These are phyloP conservation scores for Boletus vinaceobasis DNA, from an alignment of 768 basidiomycete species.

Conservation along the genomic window DNA sequence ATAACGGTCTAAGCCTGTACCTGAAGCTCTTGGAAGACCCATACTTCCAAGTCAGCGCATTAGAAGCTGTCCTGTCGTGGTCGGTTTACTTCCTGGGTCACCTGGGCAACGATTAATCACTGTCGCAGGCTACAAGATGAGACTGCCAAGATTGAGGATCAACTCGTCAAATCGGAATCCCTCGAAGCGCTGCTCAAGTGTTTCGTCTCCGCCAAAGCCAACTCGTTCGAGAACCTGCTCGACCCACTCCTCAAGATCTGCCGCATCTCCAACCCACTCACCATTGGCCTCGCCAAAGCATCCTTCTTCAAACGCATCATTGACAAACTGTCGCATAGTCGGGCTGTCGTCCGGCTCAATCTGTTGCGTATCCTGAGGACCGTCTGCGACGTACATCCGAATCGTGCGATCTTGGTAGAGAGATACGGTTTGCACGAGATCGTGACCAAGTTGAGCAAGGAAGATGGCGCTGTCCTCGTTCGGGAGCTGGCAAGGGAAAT, in stretches of 20 bases:
- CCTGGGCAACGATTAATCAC: background rate
- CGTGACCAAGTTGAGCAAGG: conserved; percentile 74
- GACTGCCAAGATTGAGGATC: conserved; percentile 88
- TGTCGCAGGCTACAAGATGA: conserved; percentile 88
- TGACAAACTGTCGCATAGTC: conserved; percentile 68
- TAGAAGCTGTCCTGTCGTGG: conserved; percentile 92
- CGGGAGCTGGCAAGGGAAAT: conserved; percentile 86
- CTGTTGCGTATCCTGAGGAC: conserved; percentile 80
- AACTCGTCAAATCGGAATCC: conserved; percentile 63
- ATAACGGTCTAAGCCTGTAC: conserved; percentile 85
- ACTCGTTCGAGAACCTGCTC: conserved; percentile 88
- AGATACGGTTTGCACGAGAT: conserved; percentile 77
- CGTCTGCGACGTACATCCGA: conserved; percentile 88
- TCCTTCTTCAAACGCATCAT: conserved; percentile 86
- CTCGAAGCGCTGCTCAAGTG: conserved; percentile 70
- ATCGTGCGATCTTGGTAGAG: conserved; percentile 76
- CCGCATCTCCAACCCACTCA: conserved; percentile 70
- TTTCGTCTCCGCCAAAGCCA: conserved; percentile 82
- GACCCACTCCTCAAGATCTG: conserved; percentile 92
- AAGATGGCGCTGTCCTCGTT: conserved; percentile 89
- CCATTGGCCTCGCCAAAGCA: conserved; percentile 73
- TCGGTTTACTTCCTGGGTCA: conserved; percentile 31
- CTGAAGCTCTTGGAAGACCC: conserved; percentile 75
- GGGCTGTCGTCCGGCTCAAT: conserved; percentile 89
- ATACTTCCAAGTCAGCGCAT: conserved; percentile 87